Evolutionary conservation across 192 early-diverging fungal species (phyloP), one percentile per base, ranked within the genome.

Genomic region (Phycomyces nitens): DNA sequence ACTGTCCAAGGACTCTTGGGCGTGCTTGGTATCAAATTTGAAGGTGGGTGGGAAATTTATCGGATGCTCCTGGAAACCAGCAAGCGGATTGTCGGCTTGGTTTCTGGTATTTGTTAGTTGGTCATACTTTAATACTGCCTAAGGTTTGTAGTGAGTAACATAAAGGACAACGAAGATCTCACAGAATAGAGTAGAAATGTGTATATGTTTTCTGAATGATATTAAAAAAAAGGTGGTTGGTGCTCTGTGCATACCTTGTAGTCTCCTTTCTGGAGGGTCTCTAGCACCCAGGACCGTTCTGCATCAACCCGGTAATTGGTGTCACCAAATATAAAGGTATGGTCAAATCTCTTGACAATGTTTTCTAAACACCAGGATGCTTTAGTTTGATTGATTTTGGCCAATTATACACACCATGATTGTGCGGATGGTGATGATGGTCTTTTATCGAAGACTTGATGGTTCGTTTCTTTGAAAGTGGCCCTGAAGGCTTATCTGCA

Each of bases 11-110:
- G 7, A 7, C 3, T 34, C 6, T 23, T 50, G 1, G 50, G 41
- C 24, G 49, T 40, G 16, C 49, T 65, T 26, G 82, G 63, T 38
- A 68, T 94, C 90, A 70, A 87, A 88, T 69, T 94, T 94, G 76
- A 89, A 93, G 3, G 90, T 89, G 0, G 92, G 92, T n/a, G 71
- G 72, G 61, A 93, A 93, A 0, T 49, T 66, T 51, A 93, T 82
- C 0, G 81, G 75, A 11, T 77, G 80, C 65, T 94, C 92, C 22
- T 84, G 56, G 69, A 89, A 94, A 12, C 73, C 80, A 0, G 41
- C 27, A 27, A 76, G 38, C 29, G 62, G 62, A 16, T 34, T 59
- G 0, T 29, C 21, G 7, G 49, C 56, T 23, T 16, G 56, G 34
- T 29, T 52, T 47, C 69, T 60, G 61, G 80, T 71, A 2, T 44